phyloP scores from a whole-genome alignment of 2,329 filamentous ascomycete genomes.

The Amauroascus verrucosus region DNA sequence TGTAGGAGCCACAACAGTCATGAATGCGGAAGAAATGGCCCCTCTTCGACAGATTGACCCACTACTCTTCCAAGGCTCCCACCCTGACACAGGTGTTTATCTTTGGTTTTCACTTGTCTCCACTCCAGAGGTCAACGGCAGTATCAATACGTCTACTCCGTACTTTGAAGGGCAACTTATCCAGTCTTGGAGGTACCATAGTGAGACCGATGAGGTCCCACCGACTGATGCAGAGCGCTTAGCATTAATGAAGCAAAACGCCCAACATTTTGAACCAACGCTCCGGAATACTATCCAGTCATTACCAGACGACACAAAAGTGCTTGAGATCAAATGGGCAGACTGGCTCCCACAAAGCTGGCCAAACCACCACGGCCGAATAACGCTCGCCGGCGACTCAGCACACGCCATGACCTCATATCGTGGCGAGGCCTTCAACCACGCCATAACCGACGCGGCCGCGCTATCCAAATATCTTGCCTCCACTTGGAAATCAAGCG shows the following conservation, averaged over 20 bases:
- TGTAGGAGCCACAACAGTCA: constrained; percentile 38
- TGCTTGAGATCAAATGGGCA: neutral
- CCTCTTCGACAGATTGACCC: constrained; percentile 38
- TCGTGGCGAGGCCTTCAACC: constrained; percentile 31
- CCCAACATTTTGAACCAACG: constrained; percentile 24
- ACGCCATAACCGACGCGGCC: constrained; percentile 27
- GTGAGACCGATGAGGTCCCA: neutral
- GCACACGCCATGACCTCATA: constrained; percentile 36
- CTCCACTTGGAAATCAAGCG: neutral
- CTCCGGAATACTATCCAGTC: neutral
- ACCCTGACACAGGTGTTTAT: constrained; percentile 28
- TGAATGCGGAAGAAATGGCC: constrained; percentile 34
- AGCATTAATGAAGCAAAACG: constrained; percentile 27
- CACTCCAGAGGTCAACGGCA: constrained; percentile 23
- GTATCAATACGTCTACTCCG: neutral
- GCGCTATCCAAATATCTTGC: neutral
- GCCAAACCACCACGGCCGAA: constrained; percentile 26
- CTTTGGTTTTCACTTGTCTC: constrained; percentile 41
- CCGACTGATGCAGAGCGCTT: neutral
- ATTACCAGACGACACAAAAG: constrained; percentile 14
- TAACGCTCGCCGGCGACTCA: constrained; percentile 31
- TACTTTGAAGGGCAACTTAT: neutral
- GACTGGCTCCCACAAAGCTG: constrained; percentile 18
- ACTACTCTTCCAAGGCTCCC: constrained; percentile 25
- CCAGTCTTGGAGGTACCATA: neutral